Evolutionary conservation across 257 asterid species (phyloP).

Genomic region (Jaltomata sinuosa): DNA sequence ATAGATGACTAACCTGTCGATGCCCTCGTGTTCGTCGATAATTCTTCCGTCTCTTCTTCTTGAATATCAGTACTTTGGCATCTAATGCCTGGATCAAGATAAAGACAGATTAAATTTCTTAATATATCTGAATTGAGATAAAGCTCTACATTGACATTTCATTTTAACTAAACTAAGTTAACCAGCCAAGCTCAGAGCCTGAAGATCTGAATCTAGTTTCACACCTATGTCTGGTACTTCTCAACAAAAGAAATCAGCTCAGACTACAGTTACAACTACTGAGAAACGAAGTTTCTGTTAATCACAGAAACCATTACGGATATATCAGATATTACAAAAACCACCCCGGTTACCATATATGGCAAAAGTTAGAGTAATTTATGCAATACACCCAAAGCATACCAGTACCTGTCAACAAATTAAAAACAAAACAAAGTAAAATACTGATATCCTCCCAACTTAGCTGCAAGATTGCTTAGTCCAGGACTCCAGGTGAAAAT

Average conservation of each 20-base stretch:
- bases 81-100: constrained; percentile 62
- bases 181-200: background rate
- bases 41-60: constrained; percentile 96
- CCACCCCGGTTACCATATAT: background rate
- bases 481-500: background rate
- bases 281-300: background rate
- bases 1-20: constrained; percentile 59
- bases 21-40: constrained; percentile 88
- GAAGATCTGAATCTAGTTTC: background rate
- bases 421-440: background rate
- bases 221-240: background rate
- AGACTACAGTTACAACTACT: background rate
- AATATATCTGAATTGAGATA: background rate
- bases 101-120: background rate
- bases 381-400: background rate
- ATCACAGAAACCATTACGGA: background rate
- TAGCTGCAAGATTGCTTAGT: background rate
- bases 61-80: constrained; percentile 90
- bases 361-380: background rate
- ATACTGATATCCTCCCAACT: background rate
- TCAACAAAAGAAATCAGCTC: background rate
- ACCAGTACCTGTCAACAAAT: background rate
- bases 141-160: background rate
- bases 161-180: background rate
- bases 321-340: background rate